Evolutionary conservation across 345 rosid species (phyloP).

Genomic region (Syzygium oleosum): DNA sequence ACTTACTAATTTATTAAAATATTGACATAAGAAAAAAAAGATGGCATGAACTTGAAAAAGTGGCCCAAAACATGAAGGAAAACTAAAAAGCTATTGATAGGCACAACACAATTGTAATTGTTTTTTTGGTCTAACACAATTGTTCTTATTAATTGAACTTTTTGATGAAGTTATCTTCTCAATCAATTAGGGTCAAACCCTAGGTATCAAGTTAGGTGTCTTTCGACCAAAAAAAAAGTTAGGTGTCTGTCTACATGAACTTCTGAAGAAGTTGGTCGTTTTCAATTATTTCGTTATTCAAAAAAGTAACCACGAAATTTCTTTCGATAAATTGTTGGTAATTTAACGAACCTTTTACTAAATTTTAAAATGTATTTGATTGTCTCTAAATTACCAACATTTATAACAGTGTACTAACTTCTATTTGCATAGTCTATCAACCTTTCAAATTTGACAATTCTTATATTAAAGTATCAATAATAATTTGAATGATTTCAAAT

Average conservation of each 20-base stretch:
- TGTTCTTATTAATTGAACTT: background rate
- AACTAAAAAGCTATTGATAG: background rate
- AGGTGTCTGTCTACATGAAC: background rate
- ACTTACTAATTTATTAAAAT: background rate
- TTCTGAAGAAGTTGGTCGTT: background rate
- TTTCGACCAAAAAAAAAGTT: background rate
- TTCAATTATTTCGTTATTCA: background rate
- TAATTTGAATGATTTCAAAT: too few species aligned
- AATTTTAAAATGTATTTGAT: background rate
- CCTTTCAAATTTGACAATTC: too few species aligned
- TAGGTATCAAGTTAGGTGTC: background rate
- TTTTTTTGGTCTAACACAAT: background rate
- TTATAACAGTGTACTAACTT: too few species aligned
- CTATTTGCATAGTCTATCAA: too few species aligned
- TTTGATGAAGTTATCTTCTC: background rate
- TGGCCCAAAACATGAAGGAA: background rate
- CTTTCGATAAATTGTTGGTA: background rate
- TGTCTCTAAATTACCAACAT: background rate
- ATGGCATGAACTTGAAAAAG: background rate
- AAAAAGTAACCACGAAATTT: background rate
- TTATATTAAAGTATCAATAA: too few species aligned
- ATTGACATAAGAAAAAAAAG: background rate
- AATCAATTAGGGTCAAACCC: background rate
- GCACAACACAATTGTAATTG: background rate
- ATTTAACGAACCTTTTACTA: background rate